A percentile compares a stretch with the other conserved stretches of the same genome.
Conservation (phyloP, 345 rosid genomes). For the Erysimum cheiranthoides region DNA sequence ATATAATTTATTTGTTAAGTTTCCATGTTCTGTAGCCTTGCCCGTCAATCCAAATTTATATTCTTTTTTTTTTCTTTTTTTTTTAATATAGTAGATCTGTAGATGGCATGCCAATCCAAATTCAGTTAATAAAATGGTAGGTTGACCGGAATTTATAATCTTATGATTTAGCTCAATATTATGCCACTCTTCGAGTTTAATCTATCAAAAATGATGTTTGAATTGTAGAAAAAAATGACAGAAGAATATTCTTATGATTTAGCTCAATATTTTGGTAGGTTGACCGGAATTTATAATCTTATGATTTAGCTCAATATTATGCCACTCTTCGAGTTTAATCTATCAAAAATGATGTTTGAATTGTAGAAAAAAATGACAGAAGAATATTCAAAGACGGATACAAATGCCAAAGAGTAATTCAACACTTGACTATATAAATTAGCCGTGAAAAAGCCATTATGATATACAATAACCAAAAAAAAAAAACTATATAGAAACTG, state of each 20-base stretch:
- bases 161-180: background rate
- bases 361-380: background rate
- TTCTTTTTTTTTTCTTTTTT: too few relatives aligned
- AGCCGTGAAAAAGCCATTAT: background rate
- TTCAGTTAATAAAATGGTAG: slow-evolving; percentile 3
- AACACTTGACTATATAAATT: background rate
- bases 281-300: too few relatives aligned
- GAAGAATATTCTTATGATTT: slow-evolving; percentile 14
- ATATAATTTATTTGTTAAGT: background rate
- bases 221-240: background rate
- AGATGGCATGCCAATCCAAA: slow-evolving; percentile 2
- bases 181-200: too few relatives aligned
- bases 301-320: background rate
- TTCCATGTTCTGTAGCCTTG: slow-evolving; percentile 32
- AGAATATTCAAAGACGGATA: slow-evolving; percentile 12
- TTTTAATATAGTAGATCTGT: too few relatives aligned
- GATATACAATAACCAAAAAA: background rate
- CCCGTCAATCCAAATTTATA: slow-evolving; percentile 23
- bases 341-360: background rate
- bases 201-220: background rate
- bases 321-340: too few relatives aligned
- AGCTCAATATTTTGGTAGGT: too few relatives aligned
- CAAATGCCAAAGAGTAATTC: background rate
- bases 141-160: background rate
- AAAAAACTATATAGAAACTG: too few relatives aligned